Percentiles rank a stretch among this genome's conserved stretches.
phyloP scores from a whole-genome alignment of 176 grass and related monocot genomes.

The Triticum aestivum region IWGSC_CS_RefSeq_v2.1 NC_057798.1:121873743-121874242 shows the following conservation, averaged over 20 bases:
- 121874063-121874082: conserved; percentile 8
- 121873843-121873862: conserved; percentile 18
- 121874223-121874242: conserved; percentile 22
- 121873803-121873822: neutral
- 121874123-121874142: neutral
- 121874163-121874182: neutral
- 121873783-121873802: neutral
- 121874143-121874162: neutral
- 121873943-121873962: conserved; percentile 38
- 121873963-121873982: conserved; percentile 45
- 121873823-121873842: conserved; percentile 43
- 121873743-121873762: neutral
- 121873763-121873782: neutral
- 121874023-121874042: conserved; percentile 32
- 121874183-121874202: conserved; percentile 16
- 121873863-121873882: conserved; percentile 28
- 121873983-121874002: conserved; percentile 9
- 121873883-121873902: conserved; percentile 12
- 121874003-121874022: conserved; percentile 33
- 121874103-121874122: neutral
- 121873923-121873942: conserved; percentile 32
- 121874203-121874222: conserved; percentile 42
- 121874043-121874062: conserved; percentile 21
- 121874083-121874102: neutral
- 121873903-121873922: neutral